Base-by-base conservation (phyloP, 1,284 basidiomycete genomes). In the Schizopora paradoxa region DNA sequence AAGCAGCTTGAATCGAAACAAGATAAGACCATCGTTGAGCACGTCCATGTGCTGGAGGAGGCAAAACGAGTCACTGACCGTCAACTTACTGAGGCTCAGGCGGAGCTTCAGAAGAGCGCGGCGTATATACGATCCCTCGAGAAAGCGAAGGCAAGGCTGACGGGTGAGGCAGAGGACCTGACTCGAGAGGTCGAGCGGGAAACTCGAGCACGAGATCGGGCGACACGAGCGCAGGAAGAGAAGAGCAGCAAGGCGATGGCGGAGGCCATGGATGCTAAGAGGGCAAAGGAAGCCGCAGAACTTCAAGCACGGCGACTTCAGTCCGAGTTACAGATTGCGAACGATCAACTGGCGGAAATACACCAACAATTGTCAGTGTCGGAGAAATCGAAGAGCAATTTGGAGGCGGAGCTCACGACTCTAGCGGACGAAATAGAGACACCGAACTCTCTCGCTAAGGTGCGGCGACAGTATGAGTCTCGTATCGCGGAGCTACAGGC, bases 1-100 rank as follows among this genome's bases (percentile, higher is more conserved):
- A 86, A 83, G 51, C 85, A 92, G 49, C 68, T 94, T 11, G 85
- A 91, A 48, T 86, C 86, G 5, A 80, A 82, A 60, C 90, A 94
- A 64, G 92, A 98, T 72, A 97, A 95, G 73, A 98, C 92, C 10
- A 96, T 97, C 48, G 93, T 99, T 39, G 95, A 99, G 66, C 96
- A 99, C 60, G 93, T 99, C 16, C 89, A 99, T 58, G 96, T 99
- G 13, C 75, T 97, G 5, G 94, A 99, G 62, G 91, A 96, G 60
- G 95, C 96, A 7, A 98, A 98, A 66, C 87, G 87, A 48, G 85
- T 96, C 52, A 96, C 96, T 1, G 95, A 99, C 61, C 80, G 88
- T 21, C 91, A 98, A 62, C 79, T 98, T 5, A 77, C 73, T 21
- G 90, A 92, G 16, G 85, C 90, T 0, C 84, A 88, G 53, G 65